A percentile compares a stretch with the other conserved stretches of the same genome.
phyloP scores from a whole-genome alignment of 345 rosid genomes.

The Aquilaria yunnanensis region DNA sequence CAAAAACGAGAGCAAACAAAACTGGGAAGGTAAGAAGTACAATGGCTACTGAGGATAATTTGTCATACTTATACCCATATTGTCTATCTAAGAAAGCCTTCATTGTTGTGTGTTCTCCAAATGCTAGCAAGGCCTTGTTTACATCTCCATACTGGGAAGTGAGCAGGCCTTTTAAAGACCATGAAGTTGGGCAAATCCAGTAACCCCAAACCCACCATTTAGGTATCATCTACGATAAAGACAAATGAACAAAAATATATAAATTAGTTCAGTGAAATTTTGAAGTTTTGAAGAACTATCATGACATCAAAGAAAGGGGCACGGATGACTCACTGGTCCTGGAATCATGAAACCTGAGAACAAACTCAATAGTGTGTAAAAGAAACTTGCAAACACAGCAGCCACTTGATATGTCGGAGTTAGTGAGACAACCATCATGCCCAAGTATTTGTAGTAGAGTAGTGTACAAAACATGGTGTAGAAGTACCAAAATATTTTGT shows the following conservation, averaged over 20 bases:
- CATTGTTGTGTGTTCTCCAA: constrained; percentile 23
- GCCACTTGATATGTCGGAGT: constrained; percentile 36
- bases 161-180: constrained; percentile 34
- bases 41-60: constrained; percentile 19
- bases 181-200: constrained; percentile 33
- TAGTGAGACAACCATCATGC: constrained; percentile 39
- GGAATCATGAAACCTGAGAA: constrained; percentile 48
- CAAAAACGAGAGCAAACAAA: constrained; percentile 23
- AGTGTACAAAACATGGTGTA: constrained; percentile 34
- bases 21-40: constrained; percentile 24
- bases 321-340: constrained; percentile 28
- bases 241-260: neutral
- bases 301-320: neutral
- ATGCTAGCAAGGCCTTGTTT: constrained; percentile 14
- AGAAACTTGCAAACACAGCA: constrained; percentile 22
- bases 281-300: neutral
- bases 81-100: constrained; percentile 21
- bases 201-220: constrained; percentile 44
- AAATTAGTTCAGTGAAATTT: neutral
- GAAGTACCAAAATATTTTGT: constrained; percentile 39
- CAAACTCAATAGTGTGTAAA: constrained; percentile 21
- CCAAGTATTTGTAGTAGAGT: constrained; percentile 39
- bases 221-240: constrained; percentile 27
- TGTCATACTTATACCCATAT: constrained; percentile 24
- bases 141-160: constrained; percentile 42